Percentiles rank a stretch among this genome's conserved stretches.
Conservation (phyloP, 306 rosid genomes). For the Corylus heterophylla region DNA sequence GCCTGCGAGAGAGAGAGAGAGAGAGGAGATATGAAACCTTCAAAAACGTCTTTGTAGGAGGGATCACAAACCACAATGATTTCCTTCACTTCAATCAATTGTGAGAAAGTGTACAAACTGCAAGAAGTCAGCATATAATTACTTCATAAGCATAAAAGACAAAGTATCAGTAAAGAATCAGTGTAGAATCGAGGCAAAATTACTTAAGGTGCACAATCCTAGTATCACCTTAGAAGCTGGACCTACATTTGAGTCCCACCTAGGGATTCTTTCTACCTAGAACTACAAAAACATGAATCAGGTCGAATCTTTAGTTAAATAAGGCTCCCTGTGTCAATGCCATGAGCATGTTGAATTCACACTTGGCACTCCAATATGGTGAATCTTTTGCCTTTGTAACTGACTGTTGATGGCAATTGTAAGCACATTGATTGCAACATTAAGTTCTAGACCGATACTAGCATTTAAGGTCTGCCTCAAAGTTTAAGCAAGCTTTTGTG, state of each 20-base stretch:
- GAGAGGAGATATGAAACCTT: conserved; percentile 41
- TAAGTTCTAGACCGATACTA: background rate
- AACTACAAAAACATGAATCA: background rate
- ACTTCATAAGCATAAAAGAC: conserved; percentile 12
- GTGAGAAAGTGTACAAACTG: conserved; percentile 82
- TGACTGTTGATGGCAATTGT: background rate
- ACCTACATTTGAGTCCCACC: background rate
- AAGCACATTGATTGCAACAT: background rate
- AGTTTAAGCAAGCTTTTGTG: background rate
- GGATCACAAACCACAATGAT: conserved; percentile 94
- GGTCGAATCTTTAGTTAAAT: conserved; percentile 5
- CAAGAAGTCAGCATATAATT: conserved; percentile 26
- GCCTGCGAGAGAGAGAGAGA: background rate
- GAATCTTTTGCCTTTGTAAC: background rate
- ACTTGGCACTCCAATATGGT: background rate
- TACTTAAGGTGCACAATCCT: conserved; percentile 3
- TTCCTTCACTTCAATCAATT: conserved; percentile 76
- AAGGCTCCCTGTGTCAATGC: background rate
- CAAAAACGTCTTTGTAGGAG: conserved; percentile 75
- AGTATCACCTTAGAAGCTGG: background rate
- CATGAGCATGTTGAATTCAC: background rate
- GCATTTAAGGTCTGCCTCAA: conserved; percentile 10
- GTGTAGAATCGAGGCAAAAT: background rate
- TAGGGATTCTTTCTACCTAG: background rate
- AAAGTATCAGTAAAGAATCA: background rate